Conservation (phyloP, 2,329 filamentous ascomycete species). For the Davidsoniella virescens region DNA sequence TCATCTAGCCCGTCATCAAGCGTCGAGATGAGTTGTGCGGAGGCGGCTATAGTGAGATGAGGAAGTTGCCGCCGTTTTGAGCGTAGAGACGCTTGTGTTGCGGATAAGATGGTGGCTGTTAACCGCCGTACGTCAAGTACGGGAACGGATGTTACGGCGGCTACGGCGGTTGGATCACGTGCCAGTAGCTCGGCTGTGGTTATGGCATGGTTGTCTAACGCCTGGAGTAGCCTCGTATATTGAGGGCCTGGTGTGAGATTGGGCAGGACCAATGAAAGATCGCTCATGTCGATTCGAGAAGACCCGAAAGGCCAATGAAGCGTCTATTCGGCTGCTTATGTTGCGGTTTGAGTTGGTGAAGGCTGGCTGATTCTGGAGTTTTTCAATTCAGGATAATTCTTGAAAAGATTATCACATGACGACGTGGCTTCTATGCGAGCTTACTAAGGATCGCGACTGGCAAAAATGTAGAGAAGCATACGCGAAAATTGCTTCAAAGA, state of each 20-base stretch:
- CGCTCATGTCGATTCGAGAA: slow-evolving; percentile 48
- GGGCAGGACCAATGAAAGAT: slow-evolving; percentile 70
- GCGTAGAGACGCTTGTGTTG: slow-evolving; percentile 46
- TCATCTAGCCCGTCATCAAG: slow-evolving; percentile 58
- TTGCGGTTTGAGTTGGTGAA: background rate
- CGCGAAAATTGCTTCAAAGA: background rate
- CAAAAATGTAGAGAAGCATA: background rate
- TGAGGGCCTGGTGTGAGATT: slow-evolving; percentile 50
- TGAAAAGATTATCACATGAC: too few species aligned
- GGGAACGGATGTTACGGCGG: slow-evolving; percentile 70
- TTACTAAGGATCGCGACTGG: background rate
- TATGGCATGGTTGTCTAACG: slow-evolving; percentile 62
- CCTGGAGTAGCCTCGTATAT: slow-evolving; percentile 60
- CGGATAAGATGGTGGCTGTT: slow-evolving; percentile 46
- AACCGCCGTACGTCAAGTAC: slow-evolving; percentile 65
- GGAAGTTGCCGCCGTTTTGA: slow-evolving; percentile 11
- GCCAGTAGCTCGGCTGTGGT: slow-evolving; percentile 74
- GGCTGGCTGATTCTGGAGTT: background rate
- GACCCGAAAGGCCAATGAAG: too few species aligned
- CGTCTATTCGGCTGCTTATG: too few species aligned
- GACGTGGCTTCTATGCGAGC: too few species aligned
- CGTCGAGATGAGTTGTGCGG: slow-evolving; percentile 47
- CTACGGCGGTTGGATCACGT: slow-evolving; percentile 66
- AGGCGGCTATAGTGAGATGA: background rate
- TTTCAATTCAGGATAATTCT: too few species aligned